Base-by-base conservation (phyloP, 2,329 filamentous ascomycete genomes). In the Polychaeton citri region DNA sequence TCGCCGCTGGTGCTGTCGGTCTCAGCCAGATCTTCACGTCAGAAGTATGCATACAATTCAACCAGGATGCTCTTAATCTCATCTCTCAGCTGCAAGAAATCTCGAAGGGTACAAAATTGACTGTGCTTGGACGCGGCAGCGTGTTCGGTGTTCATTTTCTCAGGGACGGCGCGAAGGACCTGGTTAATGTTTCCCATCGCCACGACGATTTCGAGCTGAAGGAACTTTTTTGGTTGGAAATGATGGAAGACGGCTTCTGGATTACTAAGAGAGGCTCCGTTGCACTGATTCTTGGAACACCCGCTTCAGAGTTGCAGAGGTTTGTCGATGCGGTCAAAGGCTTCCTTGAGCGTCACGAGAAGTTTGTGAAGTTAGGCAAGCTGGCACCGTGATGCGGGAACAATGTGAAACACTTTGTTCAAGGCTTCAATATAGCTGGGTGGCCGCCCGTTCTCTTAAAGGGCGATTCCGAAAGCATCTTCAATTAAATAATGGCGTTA, bases 1-100 rank as follows among this genome's bases (percentile, higher is more conserved):
- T 77, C 61, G 57, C 61, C 21, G 68, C 69, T 5, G 74, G 73
- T 2, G 50, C 58, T 21, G 54, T 51, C 4, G 64, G 53, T 3
- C 38, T 59, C 6, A 44, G 44, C n/a, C 33, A 51, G 19, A 41
- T 57, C 5, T 58, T 50, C 32, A 57, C 51, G 4, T 44, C 53
- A 3, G 47, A 51, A 19, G 47, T 45, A 13, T 43, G 43, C 12
- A 30, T 28, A 9, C 43, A 41, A 13, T 52, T 55, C 32, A 55
- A 49, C 33, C 37, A 38, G 12, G 41, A 44, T 30, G 53, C 54
- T 3, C 49, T 55, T 32, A 41, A 33, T 28, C 38, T 58, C 4
- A 43, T 48, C 3, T 26, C 35, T 26, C 33, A 34, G 21, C 39
- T 58, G 17, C 40, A 50, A n/a, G 38, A 48, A 6, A 17, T 52